Evolutionary conservation across 2,329 filamentous ascomycete genomes (phyloP).

Genomic region (Alternaria triticimaculans): DNA sequence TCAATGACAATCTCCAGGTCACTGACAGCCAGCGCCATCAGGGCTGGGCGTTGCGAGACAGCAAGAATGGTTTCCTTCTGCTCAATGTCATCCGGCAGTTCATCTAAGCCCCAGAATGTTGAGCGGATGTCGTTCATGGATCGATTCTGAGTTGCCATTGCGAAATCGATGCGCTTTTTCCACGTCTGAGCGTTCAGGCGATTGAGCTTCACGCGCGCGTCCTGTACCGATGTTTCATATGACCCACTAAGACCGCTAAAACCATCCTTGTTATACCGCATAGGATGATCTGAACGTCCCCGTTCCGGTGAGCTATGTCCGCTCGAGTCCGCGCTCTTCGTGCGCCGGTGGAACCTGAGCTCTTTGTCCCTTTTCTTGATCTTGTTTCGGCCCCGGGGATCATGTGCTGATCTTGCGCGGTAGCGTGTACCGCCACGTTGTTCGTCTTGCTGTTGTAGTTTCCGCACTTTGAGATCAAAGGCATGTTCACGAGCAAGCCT

Average conservation of each 20-base stretch:
- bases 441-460: constrained; percentile 70
- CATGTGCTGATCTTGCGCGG: constrained; percentile 61
- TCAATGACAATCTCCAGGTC: constrained; percentile 87
- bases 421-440: constrained; percentile 57
- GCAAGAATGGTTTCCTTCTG: constrained; percentile 86
- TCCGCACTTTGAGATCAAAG: constrained; percentile 85
- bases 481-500: constrained; percentile 88
- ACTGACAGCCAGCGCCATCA: constrained; percentile 80
- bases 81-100: constrained; percentile 79
- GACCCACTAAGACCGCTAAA: constrained; percentile 74
- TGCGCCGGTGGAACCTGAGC: constrained; percentile 46
- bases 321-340: constrained; percentile 47
- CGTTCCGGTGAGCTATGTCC: constrained; percentile 34
- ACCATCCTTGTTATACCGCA: constrained; percentile 80
- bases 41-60: constrained; percentile 81
- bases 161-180: constrained; percentile 86
- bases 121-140: constrained; percentile 80
- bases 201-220: constrained; percentile 78
- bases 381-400: constrained; percentile 48
- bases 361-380: constrained; percentile 42
- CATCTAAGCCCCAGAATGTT: constrained; percentile 81
- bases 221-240: constrained; percentile 74
- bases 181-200: constrained; percentile 87
- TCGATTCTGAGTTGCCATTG: constrained; percentile 71
- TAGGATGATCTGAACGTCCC: constrained; percentile 53